Conservation (phyloP, 2,329 filamentous ascomycete species). For the Ambrosiella beaveri region DNA sequence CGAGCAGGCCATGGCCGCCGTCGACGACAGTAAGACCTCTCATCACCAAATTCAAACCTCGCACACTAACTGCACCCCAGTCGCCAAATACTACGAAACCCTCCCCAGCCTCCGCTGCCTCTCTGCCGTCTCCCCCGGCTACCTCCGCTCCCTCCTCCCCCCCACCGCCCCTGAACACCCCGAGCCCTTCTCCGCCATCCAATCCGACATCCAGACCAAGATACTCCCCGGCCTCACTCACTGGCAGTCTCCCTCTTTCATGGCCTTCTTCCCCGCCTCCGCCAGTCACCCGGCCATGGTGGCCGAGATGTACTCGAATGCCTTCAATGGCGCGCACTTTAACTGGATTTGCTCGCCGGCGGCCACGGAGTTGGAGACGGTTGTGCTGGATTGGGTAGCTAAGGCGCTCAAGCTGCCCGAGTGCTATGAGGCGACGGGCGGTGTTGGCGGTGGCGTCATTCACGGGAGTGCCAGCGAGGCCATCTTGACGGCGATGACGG, state of each 20-base stretch:
- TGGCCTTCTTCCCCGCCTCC: conserved; percentile 83
- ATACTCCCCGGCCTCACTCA: conserved; percentile 88
- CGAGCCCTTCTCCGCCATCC: conserved; percentile 63
- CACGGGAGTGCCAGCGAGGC: conserved; percentile 83
- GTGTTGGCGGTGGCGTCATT: conserved; percentile 81
- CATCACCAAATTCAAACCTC: background rate
- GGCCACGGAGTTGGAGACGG: conserved; percentile 81
- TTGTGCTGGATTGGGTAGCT: conserved; percentile 84
- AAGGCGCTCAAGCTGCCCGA: conserved; percentile 55
- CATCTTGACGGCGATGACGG: conserved; percentile 70
- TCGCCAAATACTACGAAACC: conserved; percentile 68
- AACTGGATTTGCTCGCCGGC: conserved; percentile 94
- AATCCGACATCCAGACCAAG: conserved; percentile 64
- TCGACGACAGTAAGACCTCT: conserved; percentile 58
- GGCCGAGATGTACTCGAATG: conserved; percentile 79
- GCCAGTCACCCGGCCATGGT: conserved; percentile 72
- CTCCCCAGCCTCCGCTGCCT: conserved; percentile 55
- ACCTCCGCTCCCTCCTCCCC: conserved; percentile 66
- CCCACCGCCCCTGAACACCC: conserved; percentile 42
- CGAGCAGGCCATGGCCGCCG: conserved; percentile 55
- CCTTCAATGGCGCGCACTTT: conserved; percentile 81
- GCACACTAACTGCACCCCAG: conserved; percentile 26
- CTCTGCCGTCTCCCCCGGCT: conserved; percentile 66
- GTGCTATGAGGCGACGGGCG: conserved; percentile 51
- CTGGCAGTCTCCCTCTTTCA: conserved; percentile 88